Evolutionary conservation across 2,329 filamentous ascomycete species (phyloP), one percentile per base, ranked within the genome.

Genomic region (Tolypocladium album): DNA sequence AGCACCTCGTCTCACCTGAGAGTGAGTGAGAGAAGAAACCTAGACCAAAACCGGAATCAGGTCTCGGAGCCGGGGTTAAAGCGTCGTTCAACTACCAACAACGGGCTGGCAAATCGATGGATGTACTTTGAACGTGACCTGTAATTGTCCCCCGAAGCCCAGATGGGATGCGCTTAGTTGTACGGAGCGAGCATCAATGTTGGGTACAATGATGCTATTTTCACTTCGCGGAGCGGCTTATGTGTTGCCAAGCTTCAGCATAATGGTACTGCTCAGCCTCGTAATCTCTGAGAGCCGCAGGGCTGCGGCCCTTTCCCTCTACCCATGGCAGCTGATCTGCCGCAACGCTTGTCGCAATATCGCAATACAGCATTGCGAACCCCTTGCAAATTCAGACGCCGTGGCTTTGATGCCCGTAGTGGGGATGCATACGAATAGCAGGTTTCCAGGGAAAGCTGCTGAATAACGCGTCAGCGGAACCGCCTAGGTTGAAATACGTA

Each of bases 11-110:
- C 59, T 60, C 59, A 56, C 56, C 50, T 47, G 40, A 31, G 50
- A 7, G 39, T 50, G 56, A 59, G 58, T 62, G 62, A 64, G 62
- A 62, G 55, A 64, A 64, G 62, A 62, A 60, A 55, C 56, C 62
- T 64, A 64, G 57, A 20, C 61, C 56, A 17, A 43, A 62, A 56
- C 31, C 27, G 62, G 59, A 59, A 55, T 20, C 34, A 27, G 31
- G 45, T 43, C 47, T 42, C 20, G 27, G 53, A 20, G 4, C 36
- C 22, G 43, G 43, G 43, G 50, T 55, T 56, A 17, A 6, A 31
- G 20, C 40, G 39, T 31, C 17, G 8, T 42, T 27, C 40, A 34
- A 38, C 50, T 13, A 20, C 17, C 31, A n/a, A 31, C 7, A 6
- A 17, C 50, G 13, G 17, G 34, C 15, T n/a, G 47, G 27, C 24